phyloP scores from a whole-genome alignment of 192 early-diverging fungal species.

The Umbelopsis ramanniana region DNA sequence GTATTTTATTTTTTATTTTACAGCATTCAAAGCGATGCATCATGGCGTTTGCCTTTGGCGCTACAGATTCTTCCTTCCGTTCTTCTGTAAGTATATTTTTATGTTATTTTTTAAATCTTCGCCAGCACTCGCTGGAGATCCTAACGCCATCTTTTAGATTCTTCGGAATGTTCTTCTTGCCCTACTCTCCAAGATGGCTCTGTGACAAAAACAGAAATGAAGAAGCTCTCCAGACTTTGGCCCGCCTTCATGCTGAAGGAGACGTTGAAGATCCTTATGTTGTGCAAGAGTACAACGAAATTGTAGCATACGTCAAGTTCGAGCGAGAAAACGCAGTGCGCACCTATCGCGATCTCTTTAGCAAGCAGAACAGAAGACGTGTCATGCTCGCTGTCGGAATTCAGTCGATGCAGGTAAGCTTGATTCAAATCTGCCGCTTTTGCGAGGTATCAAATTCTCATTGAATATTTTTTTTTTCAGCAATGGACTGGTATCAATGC shows the following conservation, averaged over 20 bases:
- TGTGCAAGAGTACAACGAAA: conserved; percentile 65
- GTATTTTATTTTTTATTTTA: neutral
- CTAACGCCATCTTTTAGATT: conserved; percentile 34
- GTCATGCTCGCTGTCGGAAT: conserved; percentile 64
- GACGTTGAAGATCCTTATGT: conserved; percentile 58
- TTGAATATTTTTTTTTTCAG: neutral
- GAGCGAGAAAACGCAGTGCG: conserved; percentile 68
- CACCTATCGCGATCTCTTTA: conserved; percentile 63
- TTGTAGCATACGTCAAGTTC: conserved; percentile 65
- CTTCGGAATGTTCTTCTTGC: conserved; percentile 71
- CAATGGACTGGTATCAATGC: conserved; percentile 76
- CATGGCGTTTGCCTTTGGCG: conserved; percentile 66
- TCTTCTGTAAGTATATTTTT: conserved; percentile 48
- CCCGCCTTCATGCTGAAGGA: conserved; percentile 64
- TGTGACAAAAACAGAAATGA: conserved; percentile 65
- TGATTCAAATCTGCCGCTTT: neutral
- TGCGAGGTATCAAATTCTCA: neutral
- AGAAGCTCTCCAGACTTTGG: conserved; percentile 72
- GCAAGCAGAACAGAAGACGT: conserved; percentile 44
- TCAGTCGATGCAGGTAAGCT: conserved; percentile 51
- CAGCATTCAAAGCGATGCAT: conserved; percentile 28
- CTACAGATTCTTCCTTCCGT: conserved; percentile 71
- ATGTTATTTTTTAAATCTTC: conserved; percentile 7
- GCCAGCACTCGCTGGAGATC: conserved; percentile 26
- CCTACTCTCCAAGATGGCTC: conserved; percentile 88